Conservation (phyloP, 2,329 filamentous ascomycete genomes). For the Fusarium fracticaudum region DNA sequence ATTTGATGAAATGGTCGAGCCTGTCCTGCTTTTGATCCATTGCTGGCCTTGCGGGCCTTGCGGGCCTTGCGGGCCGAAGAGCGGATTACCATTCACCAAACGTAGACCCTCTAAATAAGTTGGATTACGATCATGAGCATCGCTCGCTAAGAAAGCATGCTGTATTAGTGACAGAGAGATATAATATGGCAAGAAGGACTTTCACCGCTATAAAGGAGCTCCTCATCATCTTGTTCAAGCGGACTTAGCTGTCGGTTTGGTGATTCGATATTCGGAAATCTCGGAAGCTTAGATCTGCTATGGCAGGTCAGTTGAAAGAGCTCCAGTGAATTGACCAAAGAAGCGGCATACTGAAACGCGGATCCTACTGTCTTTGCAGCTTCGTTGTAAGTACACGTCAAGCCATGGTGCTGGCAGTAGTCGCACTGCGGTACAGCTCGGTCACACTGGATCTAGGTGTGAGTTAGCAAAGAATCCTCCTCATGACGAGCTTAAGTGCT, state of each 20-base stretch:
- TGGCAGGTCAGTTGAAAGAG: accelerated
- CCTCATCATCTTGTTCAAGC: neutral
- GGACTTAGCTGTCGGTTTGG: accelerated
- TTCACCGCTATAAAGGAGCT: neutral
- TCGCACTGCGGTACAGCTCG: neutral
- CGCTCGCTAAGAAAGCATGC: accelerated
- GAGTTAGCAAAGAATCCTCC: neutral
- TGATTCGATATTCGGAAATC: accelerated
- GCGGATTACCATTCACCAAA: neutral
- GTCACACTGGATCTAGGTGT: neutral
- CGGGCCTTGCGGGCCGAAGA: neutral
- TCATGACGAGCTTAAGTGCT: neutral
- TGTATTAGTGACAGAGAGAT: accelerated
- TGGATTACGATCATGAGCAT: neutral
- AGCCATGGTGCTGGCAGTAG: neutral
- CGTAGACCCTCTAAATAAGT: neutral
- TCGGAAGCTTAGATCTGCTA: neutral
- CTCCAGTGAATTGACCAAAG: accelerated
- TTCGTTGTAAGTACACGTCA: neutral
- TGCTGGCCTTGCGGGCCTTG: neutral
- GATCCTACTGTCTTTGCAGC: neutral
- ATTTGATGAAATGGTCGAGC: neutral
- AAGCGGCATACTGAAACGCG: neutral
- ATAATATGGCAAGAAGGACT: accelerated
- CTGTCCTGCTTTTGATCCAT: neutral